These are phyloP conservation scores for Rhizophagus sp. DNA, from an alignment of 192 early-diverging fungal species.

Conservation along the genomic window DNA sequence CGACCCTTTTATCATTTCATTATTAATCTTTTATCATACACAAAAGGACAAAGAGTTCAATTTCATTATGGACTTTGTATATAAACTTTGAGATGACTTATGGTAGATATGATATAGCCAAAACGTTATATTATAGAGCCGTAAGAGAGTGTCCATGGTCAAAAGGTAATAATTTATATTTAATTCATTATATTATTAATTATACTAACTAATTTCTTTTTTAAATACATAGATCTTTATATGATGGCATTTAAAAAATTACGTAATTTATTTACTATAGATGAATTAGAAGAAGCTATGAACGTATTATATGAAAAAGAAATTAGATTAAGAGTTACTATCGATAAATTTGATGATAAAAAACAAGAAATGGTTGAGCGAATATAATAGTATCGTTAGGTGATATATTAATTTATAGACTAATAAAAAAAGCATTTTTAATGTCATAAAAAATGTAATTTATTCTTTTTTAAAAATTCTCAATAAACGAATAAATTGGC, in stretches of 20 bases:
- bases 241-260: conserved; percentile 53
- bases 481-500: too few relatives aligned
- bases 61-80: conserved; percentile 61
- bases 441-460: too few relatives aligned
- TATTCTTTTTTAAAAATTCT: too few relatives aligned
- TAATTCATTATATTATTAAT: neutral
- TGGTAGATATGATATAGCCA: conserved; percentile 44
- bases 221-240: conserved; percentile 49
- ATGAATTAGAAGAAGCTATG: conserved; percentile 55
- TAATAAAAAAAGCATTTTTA: conserved; percentile 10
- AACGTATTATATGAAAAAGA: conserved; percentile 69
- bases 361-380: neutral
- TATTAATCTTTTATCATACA: conserved; percentile 18
- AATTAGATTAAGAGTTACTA: conserved; percentile 47
- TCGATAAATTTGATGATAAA: conserved; percentile 35
- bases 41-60: conserved; percentile 46
- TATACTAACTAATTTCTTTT: conserved; percentile 12
- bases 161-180: conserved; percentile 49
- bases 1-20: neutral
- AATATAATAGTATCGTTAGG: neutral
- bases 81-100: conserved; percentile 60
- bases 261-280: conserved; percentile 38
- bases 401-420: too few relatives aligned
- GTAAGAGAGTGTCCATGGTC: conserved; percentile 69
- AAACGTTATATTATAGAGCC: conserved; percentile 57